Conservation (phyloP, 768 basidiomycete species). For the Mycena sanguinolenta region DNA sequence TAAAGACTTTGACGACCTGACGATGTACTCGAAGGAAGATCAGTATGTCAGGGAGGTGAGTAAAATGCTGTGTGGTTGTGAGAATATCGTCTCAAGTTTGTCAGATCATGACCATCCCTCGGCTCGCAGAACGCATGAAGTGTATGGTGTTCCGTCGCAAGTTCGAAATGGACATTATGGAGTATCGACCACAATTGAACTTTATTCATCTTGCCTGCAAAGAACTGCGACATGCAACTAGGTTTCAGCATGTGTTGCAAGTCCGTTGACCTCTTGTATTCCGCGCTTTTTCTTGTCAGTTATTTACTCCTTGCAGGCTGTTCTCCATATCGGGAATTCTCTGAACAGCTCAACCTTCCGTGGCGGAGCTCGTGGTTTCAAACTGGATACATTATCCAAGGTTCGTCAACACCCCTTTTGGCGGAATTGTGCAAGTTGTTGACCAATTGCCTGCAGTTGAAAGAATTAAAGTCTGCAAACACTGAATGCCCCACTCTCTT, state of each 20-base stretch:
- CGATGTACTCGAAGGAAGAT: slow-evolving; percentile 85
- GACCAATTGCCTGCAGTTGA: slow-evolving; percentile 63
- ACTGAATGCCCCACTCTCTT: slow-evolving; percentile 89
- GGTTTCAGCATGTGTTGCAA: slow-evolving; percentile 80
- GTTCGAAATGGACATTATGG: slow-evolving; percentile 85
- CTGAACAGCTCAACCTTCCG: slow-evolving; percentile 88
- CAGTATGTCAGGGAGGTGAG: slow-evolving; percentile 83
- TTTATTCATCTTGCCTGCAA: slow-evolving; percentile 77
- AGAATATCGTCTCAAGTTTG: not conserved
- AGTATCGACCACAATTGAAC: slow-evolving; percentile 85
- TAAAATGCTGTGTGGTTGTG: not conserved
- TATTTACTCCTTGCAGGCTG: slow-evolving; percentile 65
- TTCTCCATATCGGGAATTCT: slow-evolving; percentile 84
- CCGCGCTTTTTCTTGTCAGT: not conserved
- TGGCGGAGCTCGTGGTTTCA: slow-evolving; percentile 88
- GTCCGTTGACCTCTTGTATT: slow-evolving; percentile 46
- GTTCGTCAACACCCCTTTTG: slow-evolving; percentile 51
- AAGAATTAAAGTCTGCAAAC: slow-evolving; percentile 84
- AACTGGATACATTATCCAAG: slow-evolving; percentile 85
- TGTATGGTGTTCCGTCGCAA: slow-evolving; percentile 89
- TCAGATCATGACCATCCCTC: slow-evolving; percentile 84
- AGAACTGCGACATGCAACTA: slow-evolving; percentile 73
- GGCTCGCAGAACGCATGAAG: slow-evolving; percentile 78
- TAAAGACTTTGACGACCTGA: slow-evolving; percentile 77
- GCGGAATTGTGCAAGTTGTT: slow-evolving; percentile 6